Base-by-base conservation (phyloP, 176 grass and related monocot species). In the Hordeum vulgare region DNA sequence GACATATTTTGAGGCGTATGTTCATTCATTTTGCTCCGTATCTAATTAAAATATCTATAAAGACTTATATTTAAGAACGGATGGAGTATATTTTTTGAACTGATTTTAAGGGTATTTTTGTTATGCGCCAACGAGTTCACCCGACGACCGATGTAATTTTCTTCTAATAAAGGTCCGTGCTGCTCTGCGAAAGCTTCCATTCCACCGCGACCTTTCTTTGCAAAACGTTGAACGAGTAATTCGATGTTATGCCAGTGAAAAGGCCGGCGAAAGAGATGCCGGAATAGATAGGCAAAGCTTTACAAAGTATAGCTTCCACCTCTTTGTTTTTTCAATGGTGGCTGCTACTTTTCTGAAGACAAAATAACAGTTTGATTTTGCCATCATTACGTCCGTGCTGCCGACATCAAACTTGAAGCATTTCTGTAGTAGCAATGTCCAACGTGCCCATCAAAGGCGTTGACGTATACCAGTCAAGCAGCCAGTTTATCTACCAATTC, bases 401-500 rank as follows among this genome's bases (percentile, higher is more conserved):
- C 6, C 84, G 76, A 9, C 75, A 83, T 65, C 27, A 61, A 36
- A 11, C 12, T 8, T 70, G 9, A 41, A 71, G 10, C 56, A 21
- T 3, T 18, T 18, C 49, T 8, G 17, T 20, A 9, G 3, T 0
- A 70, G 17, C 7, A 13, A 2, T 0, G 0, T 1, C 4, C 59
- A 67, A 81, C 10, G 7, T 87, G 20, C 5, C 45, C 49, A 23
- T 17, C 35, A 69, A 82, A 70, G 9, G 40, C 63, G 53, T 40
- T 39, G 63, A 82, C 51, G n/a, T 84, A 20, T 84, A 20, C 81
- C 21, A 13, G 13, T 66, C 14, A 78, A 9, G 26, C 20, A 51
- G 3, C 33, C 5, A 69, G 1, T 66, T 35, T 4, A 13, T 11
- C 18, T 36, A 2, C 29, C 5, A 11, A 17, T 18, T 63, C 24